A percentile compares a stretch with the other conserved stretches of the same genome.
These are phyloP conservation scores for Pythium phragmitis DNA, from an alignment of 352 stramenopile genomes.

Conservation along the genomic window DNA sequence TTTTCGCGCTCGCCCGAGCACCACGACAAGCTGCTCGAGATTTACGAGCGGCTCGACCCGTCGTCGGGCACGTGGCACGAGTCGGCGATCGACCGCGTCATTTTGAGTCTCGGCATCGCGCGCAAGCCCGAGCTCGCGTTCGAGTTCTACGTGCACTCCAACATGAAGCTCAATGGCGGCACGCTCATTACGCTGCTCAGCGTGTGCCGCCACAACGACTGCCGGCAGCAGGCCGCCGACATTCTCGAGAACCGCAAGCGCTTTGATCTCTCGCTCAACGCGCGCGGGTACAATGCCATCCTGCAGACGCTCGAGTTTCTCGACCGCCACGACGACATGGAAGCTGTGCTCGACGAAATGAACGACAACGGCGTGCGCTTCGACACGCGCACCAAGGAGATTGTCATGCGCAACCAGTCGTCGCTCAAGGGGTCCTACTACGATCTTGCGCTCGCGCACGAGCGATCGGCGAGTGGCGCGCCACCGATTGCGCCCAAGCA, in stretches of 20 bases:
- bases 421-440: slow-evolving; percentile 46
- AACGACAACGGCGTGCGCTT: slow-evolving; percentile 48
- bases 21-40: slow-evolving; percentile 47
- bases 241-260: slow-evolving; percentile 78
- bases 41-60: slow-evolving; percentile 57
- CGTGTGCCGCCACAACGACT: slow-evolving; percentile 70
- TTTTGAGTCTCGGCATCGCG: slow-evolving; percentile 63
- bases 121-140: slow-evolving; percentile 61
- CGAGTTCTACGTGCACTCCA: slow-evolving; percentile 80
- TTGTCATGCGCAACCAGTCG: slow-evolving; percentile 56
- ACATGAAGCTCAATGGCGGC: slow-evolving; percentile 70
- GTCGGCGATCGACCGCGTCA: slow-evolving; percentile 67
- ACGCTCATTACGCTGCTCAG: slow-evolving; percentile 72
- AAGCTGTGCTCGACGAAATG: slow-evolving; percentile 64
- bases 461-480: slow-evolving; percentile 8
- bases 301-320: slow-evolving; percentile 70
- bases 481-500: background rate
- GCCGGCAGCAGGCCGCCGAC: slow-evolving; percentile 61
- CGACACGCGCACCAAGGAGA: slow-evolving; percentile 52
- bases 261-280: slow-evolving; percentile 68
- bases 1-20: slow-evolving; percentile 39
- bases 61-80: slow-evolving; percentile 68
- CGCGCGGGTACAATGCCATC: slow-evolving; percentile 72
- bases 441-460: slow-evolving; percentile 29
- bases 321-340: slow-evolving; percentile 62